Base-by-base conservation (phyloP, 306 rosid species). In the Neltuma alba region DNA sequence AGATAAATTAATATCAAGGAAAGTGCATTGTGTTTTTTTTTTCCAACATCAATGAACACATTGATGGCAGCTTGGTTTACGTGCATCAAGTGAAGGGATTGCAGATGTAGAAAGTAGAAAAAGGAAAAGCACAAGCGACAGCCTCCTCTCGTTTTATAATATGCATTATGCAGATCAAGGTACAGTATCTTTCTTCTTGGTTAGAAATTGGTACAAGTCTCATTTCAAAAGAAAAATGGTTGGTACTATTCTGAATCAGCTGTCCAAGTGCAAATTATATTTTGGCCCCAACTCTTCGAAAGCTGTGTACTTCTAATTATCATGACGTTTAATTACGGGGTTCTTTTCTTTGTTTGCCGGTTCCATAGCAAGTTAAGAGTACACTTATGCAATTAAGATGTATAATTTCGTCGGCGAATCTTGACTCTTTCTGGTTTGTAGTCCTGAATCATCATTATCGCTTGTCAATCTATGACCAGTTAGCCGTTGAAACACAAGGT, bases 401-500 rank as follows among this genome's bases (percentile, higher is more conserved):
- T 3, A 8, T 34, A 44, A 42, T 57, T 21, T 55, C 9, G n/a
- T 63, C 30, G 1, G 2, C 28, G 47, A 60, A 44, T 41, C 21
- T 66, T 79, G 80, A 79, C 83, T 63, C 83, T 57, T 31, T 7
- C 70, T 48, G 27, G 41, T 36, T 65, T 72, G 6, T 61, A 40
- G 74, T 30, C 34, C 31, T 20, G 58, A 80, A 72, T 36, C 16
- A 77, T 77, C 58, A 77, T 77, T 38, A 74, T 61, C 77, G 41
- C 72, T 10, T 44, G 44, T 37, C 70, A 76, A 79, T 75, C 65
- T 66, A 64, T 54, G 78, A 76, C 72, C 79, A 71, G 45, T 52
- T 38, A 30, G 33, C 72, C 66, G n/a, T 68, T 40, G 54, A 68
- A 67, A 28, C 75, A 23, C 76, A 54, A 1, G 34, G 33, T 57